A percentile compares a stretch with the other conserved stretches of the same genome.
phyloP scores from a whole-genome alignment of 208 protist species.

The Lotmaria passim region DNA sequence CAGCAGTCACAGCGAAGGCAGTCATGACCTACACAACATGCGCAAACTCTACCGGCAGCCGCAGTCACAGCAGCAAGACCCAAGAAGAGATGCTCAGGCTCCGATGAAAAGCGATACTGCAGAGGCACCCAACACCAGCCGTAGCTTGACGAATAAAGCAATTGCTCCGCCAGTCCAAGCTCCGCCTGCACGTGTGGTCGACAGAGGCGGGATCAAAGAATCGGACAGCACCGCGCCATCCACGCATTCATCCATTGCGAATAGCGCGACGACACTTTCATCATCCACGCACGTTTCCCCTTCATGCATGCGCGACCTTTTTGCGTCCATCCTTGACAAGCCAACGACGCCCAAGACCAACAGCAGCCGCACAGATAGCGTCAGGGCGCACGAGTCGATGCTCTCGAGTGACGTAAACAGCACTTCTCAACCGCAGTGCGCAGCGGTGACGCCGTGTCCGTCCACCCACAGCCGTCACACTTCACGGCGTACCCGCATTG shows the following conservation, averaged over 20 bases:
- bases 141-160: too few species aligned
- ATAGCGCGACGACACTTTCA: not conserved
- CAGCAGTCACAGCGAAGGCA: too few species aligned
- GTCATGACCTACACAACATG: too few species aligned
- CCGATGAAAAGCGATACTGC: too few species aligned
- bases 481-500: not conserved
- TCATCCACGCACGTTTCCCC: conserved; percentile 4
- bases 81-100: too few species aligned
- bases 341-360: not conserved
- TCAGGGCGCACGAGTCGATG: not conserved
- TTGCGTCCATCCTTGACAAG: conserved; percentile 16
- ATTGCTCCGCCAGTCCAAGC: too few species aligned
- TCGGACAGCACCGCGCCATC: too few species aligned
- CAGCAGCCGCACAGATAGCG: not conserved
- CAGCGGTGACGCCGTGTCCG: not conserved
- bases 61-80: too few species aligned
- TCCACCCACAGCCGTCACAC: not conserved
- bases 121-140: too few species aligned
- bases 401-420: not conserved
- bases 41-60: too few species aligned
- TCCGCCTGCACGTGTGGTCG: too few species aligned
- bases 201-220: too few species aligned
- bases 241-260: not conserved
- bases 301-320: conserved; percentile 18
- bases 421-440: not conserved